phyloP scores from a whole-genome alignment of 176 grass and related monocot species.

The Carex cristatella region DNA sequence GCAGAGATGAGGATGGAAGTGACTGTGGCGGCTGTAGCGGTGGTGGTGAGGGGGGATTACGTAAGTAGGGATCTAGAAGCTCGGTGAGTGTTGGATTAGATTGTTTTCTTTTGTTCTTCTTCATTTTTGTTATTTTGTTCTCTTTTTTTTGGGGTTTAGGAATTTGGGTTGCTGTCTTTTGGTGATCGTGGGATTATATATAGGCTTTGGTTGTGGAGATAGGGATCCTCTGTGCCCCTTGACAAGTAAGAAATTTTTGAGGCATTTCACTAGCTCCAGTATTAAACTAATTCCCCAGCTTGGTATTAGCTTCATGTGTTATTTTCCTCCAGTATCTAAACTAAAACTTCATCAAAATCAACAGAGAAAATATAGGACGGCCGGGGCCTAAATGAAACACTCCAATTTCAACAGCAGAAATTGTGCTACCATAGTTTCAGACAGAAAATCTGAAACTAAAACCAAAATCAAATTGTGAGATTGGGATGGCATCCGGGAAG shows the following conservation, averaged over 20 bases:
- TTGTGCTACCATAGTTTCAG: too few relatives aligned
- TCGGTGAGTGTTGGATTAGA: constrained; percentile 4
- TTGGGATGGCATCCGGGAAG: background rate
- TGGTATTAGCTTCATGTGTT: too few relatives aligned
- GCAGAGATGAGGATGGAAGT: background rate
- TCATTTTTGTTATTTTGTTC: background rate
- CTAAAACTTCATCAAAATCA: too few relatives aligned
- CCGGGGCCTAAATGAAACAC: too few relatives aligned
- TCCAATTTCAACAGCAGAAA: too few relatives aligned
- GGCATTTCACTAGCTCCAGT: background rate
- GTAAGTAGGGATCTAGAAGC: constrained; percentile 4
- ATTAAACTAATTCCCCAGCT: too few relatives aligned
- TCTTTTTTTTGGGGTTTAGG: background rate
- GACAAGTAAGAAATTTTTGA: background rate
- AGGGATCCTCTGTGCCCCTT: background rate
- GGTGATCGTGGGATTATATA: background rate
- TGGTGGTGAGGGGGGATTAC: constrained; percentile 9
- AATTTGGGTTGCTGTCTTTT: background rate
- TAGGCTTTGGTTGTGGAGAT: background rate
- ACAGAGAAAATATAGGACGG: too few relatives aligned
- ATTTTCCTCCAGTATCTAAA: too few relatives aligned
- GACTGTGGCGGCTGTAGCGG: background rate
- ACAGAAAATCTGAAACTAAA: too few relatives aligned
- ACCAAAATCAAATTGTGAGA: background rate
- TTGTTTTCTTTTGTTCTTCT: background rate